Evolutionary conservation across 352 stramenopile species (phyloP).

Genomic region (Phytopythium montanum): DNA sequence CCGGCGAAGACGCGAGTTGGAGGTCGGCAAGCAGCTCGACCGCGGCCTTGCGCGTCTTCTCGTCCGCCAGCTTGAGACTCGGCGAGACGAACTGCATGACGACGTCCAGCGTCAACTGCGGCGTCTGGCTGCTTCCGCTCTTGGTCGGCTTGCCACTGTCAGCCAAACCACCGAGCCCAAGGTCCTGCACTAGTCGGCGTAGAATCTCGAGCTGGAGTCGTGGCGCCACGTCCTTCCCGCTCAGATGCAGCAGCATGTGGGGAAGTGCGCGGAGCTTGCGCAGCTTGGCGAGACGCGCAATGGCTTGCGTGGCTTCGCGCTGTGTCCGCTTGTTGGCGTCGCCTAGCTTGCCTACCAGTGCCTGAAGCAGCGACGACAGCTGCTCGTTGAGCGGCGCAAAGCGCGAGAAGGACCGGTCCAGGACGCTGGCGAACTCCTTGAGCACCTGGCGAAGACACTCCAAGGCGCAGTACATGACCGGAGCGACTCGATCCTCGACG

Average conservation of each 20-base stretch:
- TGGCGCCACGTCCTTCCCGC: slow-evolving; percentile 47
- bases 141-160: background rate
- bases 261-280: slow-evolving; percentile 55
- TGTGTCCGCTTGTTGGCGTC: slow-evolving; percentile 85
- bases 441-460: slow-evolving; percentile 65
- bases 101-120: slow-evolving; percentile 44
- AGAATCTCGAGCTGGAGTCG: slow-evolving; percentile 57
- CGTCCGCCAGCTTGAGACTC: slow-evolving; percentile 69
- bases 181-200: slow-evolving; percentile 44
- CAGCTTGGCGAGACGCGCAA: slow-evolving; percentile 59
- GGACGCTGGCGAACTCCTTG: slow-evolving; percentile 51
- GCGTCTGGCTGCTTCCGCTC: background rate
- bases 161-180: slow-evolving; percentile 29
- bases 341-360: slow-evolving; percentile 56
- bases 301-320: slow-evolving; percentile 52
- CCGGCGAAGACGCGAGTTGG: slow-evolving; percentile 27
- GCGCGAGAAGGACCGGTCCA: slow-evolving; percentile 40
- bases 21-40: slow-evolving; percentile 69
- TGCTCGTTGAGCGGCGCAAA: slow-evolving; percentile 51
- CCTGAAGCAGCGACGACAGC: slow-evolving; percentile 43
- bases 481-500: slow-evolving; percentile 69
- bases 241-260: slow-evolving; percentile 60
- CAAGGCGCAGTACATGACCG: slow-evolving; percentile 83
- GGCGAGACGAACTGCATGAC: slow-evolving; percentile 69
- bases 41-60: slow-evolving; percentile 69